A percentile compares a stretch with the other conserved stretches of the same genome.
phyloP scores from a whole-genome alignment of 805 yeast species.

The Metschnikowia lochheadii region DNA sequence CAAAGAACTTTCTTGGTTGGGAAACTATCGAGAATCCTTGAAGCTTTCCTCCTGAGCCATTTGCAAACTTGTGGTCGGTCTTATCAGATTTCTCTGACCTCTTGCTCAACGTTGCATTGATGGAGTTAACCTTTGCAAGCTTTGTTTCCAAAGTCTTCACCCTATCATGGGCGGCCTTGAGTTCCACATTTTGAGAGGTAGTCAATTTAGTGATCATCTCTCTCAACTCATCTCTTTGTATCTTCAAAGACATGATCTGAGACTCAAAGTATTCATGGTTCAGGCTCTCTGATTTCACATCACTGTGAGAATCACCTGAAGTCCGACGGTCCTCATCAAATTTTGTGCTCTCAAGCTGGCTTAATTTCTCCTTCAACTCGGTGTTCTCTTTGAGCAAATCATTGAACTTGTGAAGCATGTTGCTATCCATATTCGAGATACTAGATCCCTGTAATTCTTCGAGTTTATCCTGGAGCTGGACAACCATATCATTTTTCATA shows the following conservation, averaged over 20 bases:
- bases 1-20: conserved; percentile 24
- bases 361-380: conserved; percentile 29
- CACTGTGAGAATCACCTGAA: not conserved
- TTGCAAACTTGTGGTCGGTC: conserved; percentile 4
- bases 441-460: conserved; percentile 28
- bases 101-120: conserved; percentile 33
- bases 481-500: conserved; percentile 45
- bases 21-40: conserved; percentile 39
- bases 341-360: not conserved
- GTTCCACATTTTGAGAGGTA: conserved; percentile 32
- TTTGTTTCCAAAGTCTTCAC: conserved; percentile 30
- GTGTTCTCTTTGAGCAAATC: conserved; percentile 38
- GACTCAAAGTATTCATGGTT: conserved; percentile 14
- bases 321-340: not conserved
- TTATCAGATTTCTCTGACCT: conserved; percentile 16
- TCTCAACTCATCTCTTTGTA: conserved; percentile 40
- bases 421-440: conserved; percentile 26
- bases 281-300: conserved; percentile 6
- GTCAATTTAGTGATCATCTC: conserved; percentile 37
- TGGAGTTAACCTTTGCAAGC: conserved; percentile 25
- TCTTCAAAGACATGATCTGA: conserved; percentile 13
- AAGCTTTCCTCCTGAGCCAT: conserved; percentile 31
- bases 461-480: conserved; percentile 45
- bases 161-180: conserved; percentile 34
- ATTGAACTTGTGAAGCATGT: conserved; percentile 37